Base-by-base conservation (phyloP, 805 yeast species). In the Starmerella stellata region DNA sequence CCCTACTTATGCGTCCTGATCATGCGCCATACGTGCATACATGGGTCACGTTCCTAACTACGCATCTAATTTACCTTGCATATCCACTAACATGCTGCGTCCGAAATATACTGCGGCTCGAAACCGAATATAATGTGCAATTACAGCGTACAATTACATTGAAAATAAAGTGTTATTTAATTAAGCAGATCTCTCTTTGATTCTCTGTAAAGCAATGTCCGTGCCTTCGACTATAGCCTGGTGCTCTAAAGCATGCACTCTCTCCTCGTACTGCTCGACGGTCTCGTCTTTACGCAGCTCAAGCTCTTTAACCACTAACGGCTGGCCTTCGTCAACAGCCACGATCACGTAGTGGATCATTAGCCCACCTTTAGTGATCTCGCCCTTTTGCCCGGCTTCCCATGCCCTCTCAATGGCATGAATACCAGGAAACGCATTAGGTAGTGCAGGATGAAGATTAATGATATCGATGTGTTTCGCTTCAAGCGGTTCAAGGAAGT, bases 331-430 rank as follows among this genome's bases (percentile, higher is more conserved):
- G 58, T 90, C 98, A 5, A 90, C 98, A 51, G 80, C 93, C 35
- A 83, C 80, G 49, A 90, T 85, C n/a, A 90, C 96, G 53, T 78
- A 72, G 62, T 90, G 98, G 34, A 90, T 79, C 98, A 90, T 90
- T 38, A 90, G 79, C 2, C 98, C 98, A 14, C 92, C 94, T 46
- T 69, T 70, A 7, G 66, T 49, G 38, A 75, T 71, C 47, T 72
- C 68, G 7, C 94, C 94, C 21, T 72, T 72, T 53, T 85, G 94
- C 29, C 95, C 95, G 11, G 92, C 93, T 51, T 82, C 65, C 87
- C 92, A 90, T 1, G 95, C 93, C 52, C 96, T 66, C 51, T 90
- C 95, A 43, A 90, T 90, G 9, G 98, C 96, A 60, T 81, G 83
- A 9, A 93, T 87, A 4, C 98, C 98, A 42, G 87, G 96, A 63